Conservation (phyloP, 2,329 filamentous ascomycete species). For the Cryphonectria radicalis region DNA sequence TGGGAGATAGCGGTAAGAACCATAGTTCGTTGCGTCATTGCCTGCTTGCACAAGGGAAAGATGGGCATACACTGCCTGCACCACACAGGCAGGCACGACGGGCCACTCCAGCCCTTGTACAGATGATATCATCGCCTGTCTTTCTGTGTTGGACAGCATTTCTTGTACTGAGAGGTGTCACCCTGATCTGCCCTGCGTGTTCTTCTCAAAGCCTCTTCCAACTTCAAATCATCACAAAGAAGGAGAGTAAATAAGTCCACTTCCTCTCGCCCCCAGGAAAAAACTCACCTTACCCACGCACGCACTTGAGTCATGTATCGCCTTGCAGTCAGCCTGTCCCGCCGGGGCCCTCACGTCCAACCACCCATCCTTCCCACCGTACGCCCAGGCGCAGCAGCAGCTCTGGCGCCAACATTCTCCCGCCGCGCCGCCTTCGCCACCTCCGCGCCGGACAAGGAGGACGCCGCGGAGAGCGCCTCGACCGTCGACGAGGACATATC, state of each 20-base stretch:
- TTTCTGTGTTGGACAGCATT: neutral
- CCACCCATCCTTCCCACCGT: constrained; percentile 6
- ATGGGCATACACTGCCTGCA: constrained; percentile 3
- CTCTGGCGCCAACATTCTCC: neutral
- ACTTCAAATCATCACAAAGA: neutral
- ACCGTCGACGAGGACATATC: constrained; percentile 26
- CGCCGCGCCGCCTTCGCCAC: constrained; percentile 21
- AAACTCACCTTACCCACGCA: constrained; percentile 24
- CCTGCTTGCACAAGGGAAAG: neutral
- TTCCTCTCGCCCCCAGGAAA: neutral
- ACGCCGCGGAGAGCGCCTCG: constrained; percentile 36
- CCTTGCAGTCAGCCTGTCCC: constrained; percentile 20
- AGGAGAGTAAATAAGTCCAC: neutral
- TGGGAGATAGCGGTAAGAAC: neutral
- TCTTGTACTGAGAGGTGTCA: neutral
- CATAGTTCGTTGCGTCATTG: constrained; percentile 26
- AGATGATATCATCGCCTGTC: constrained; percentile 27
- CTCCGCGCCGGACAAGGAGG: constrained; percentile 34
- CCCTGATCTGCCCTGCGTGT: neutral
- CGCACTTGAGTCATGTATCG: constrained; percentile 25
- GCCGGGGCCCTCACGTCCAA: constrained; percentile 17
- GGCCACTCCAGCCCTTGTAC: constrained; percentile 5
- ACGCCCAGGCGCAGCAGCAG: neutral
- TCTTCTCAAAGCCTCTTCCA: neutral
- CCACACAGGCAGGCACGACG: neutral